Evolutionary conservation across 331 rosid species (phyloP), one percentile per base, ranked within the genome.

Genomic region (Cydonia oblonga): DNA sequence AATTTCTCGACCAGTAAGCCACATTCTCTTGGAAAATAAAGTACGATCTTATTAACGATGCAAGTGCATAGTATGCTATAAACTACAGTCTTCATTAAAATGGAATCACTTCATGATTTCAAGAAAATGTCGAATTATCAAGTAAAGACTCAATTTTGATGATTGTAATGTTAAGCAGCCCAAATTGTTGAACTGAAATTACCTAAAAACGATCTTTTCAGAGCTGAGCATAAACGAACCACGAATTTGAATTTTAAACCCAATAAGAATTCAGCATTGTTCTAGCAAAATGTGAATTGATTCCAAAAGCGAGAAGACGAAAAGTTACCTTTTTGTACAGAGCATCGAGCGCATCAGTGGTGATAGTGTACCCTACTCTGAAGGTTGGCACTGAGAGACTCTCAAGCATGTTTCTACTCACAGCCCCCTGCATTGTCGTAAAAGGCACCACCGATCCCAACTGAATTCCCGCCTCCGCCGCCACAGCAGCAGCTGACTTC

Each of bases 361-460:
- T 79, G 81, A 95, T 83, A 33, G 96, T 88, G 81, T 95, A 95
- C 15, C 99, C 99, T 57, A 95, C 99, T 82, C 97, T 89, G 67
- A 91, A 95, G 30, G 96, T 88, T 0, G 99, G 97, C 23, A 89
- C 93, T 1, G 74, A 75, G 76, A 95, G 83, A 80, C 99, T 91
- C 81, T 89, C 92, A 46, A 84, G 80, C 99, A 91, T 95, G 77
- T 95, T 95, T 81, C 95, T 80, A 75, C 96, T 88, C 73, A 95
- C 97, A 29, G 99, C 99, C 69, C 81, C 87, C 84, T 95, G 99
- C 99, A 95, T 95, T 69, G 96, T 87, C 0, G 96, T 89, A 62
- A 95, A 91, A n/a, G 97, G 97, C 79, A 91, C 96, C 82, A 86
- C 87, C 7, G 82, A 52, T 38, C 96, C 98, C 91, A 91, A 79